A percentile compares a stretch with the other conserved stretches of the same genome.
These are phyloP conservation scores for cucumber (Cucumis sativus) DNA, from an alignment of 306 rosid genomes.

Conservation along the genomic window Cucumber_9930_V3 NC_026660.2:18702501-18703000, in stretches of 20 bases:
- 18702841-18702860: slow-evolving; percentile 51
- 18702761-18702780: slow-evolving; percentile 76
- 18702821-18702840: slow-evolving; percentile 42
- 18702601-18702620: background rate
- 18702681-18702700: slow-evolving; percentile 86
- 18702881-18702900: slow-evolving; percentile 91
- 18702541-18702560: slow-evolving; percentile 38
- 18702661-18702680: slow-evolving; percentile 72
- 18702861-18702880: slow-evolving; percentile 93
- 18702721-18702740: slow-evolving; percentile 87
- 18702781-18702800: slow-evolving; percentile 73
- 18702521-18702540: slow-evolving; percentile 72
- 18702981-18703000: slow-evolving; percentile 56
- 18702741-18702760: slow-evolving; percentile 75
- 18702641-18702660: slow-evolving; percentile 64
- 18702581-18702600: background rate
- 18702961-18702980: slow-evolving; percentile 71
- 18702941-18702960: slow-evolving; percentile 51
- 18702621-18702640: background rate
- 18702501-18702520: slow-evolving; percentile 97
- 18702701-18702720: slow-evolving; percentile 94
- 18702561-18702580: slow-evolving; percentile 12
- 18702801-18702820: slow-evolving; percentile 72
- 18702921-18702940: slow-evolving; percentile 60
- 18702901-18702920: slow-evolving; percentile 63